Conservation (phyloP, 164 flowering plant species). For the Dillenia turbinata region DNA sequence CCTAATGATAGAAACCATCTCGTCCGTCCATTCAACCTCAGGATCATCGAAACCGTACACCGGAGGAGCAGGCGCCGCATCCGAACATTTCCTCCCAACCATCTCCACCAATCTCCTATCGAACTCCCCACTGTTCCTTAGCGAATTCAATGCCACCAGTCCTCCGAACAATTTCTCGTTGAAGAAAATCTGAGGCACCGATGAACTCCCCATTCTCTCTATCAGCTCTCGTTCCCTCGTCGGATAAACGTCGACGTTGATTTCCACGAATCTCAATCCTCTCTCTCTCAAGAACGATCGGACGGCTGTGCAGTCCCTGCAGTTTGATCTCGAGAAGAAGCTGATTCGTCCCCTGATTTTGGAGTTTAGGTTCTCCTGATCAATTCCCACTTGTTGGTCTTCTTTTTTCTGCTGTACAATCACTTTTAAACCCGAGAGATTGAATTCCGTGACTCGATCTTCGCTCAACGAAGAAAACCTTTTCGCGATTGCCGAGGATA, state of each 20-base stretch:
- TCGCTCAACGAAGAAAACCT: constrained; percentile 41
- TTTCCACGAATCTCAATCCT: constrained; percentile 64
- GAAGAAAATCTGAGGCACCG: constrained; percentile 85
- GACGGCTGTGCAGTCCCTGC: constrained; percentile 80
- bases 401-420: constrained; percentile 36
- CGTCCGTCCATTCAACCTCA: constrained; percentile 47
- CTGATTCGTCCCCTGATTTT: constrained; percentile 55
- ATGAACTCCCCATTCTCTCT: constrained; percentile 45
- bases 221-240: constrained; percentile 64
- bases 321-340: constrained; percentile 84
- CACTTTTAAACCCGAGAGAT: constrained; percentile 70
- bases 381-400: not conserved
- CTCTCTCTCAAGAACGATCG: constrained; percentile 55
- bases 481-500: constrained; percentile 52
- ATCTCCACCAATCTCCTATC: constrained; percentile 57
- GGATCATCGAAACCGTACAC: constrained; percentile 80
- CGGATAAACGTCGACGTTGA: constrained; percentile 85
- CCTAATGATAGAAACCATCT: constrained; percentile 46
- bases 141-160: constrained; percentile 70
- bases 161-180: constrained; percentile 85
- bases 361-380: constrained; percentile 6
- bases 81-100: constrained; percentile 48
- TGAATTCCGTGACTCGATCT: constrained; percentile 49
- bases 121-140: constrained; percentile 72
- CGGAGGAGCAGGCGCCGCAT: constrained; percentile 59